Percentiles rank a stretch among this genome's conserved stretches.
phyloP scores from a whole-genome alignment of 2,329 filamentous ascomycete species.

The Pezicula carpinea region DNA sequence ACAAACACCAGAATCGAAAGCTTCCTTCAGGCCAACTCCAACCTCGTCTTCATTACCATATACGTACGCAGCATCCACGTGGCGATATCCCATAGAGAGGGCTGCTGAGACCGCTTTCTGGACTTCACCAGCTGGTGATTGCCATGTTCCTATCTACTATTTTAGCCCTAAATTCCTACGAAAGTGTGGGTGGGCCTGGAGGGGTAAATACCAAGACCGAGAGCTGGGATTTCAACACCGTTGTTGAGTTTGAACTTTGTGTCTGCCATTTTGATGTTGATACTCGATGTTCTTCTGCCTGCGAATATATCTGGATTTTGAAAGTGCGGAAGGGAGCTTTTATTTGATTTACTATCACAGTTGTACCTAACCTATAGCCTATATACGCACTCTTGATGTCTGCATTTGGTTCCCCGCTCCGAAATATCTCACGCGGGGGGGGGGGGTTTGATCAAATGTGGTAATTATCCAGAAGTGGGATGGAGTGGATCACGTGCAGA shows the following conservation, averaged over 20 bases:
- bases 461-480: too few relatives aligned
- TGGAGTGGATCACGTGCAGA: too few relatives aligned
- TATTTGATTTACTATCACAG: background rate
- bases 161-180: background rate
- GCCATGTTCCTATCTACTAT: conserved; percentile 34
- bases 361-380: too few relatives aligned
- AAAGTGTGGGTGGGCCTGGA: background rate
- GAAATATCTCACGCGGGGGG: too few relatives aligned
- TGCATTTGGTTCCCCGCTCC: too few relatives aligned
- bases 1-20: conserved; percentile 61
- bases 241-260: conserved; percentile 31
- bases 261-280: conserved; percentile 20
- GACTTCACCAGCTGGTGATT: conserved; percentile 38
- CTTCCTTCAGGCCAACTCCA: conserved; percentile 70
- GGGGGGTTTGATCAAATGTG: too few relatives aligned
- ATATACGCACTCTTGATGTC: too few relatives aligned
- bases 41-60: conserved; percentile 83
- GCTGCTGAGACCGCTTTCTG: conserved; percentile 33
- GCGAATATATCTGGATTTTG: background rate
- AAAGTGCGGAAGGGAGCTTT: background rate
- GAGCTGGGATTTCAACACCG: conserved; percentile 33
- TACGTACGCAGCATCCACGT: conserved; percentile 61
- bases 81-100: conserved; percentile 45
- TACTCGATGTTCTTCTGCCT: background rate
- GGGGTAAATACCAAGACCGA: conserved; percentile 32